A percentile compares a stretch with the other conserved stretches of the same genome.
Evolutionary conservation across 192 early-diverging fungal genomes (phyloP).

Genomic region (Neocallimastix lanati): DNA sequence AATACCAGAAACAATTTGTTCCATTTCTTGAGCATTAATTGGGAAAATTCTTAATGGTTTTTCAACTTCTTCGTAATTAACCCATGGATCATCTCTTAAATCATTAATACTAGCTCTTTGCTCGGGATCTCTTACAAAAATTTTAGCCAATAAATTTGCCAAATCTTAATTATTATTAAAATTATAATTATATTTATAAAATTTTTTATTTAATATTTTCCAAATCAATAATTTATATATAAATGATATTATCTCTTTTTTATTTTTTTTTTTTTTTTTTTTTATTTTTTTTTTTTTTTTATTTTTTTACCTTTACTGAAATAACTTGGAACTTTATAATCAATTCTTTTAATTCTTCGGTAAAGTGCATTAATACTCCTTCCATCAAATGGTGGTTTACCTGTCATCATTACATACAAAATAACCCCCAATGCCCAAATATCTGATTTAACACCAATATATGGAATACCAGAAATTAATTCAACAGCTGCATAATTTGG

Average conservation of each 20-base stretch:
- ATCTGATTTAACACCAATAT: constrained; percentile 39
- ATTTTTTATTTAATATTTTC: too few species aligned
- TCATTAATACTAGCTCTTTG: constrained; percentile 28
- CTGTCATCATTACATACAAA: constrained; percentile 38
- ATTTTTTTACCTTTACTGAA: constrained; percentile 21
- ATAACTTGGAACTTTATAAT: constrained; percentile 37
- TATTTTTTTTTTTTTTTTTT: too few species aligned
- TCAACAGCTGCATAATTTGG: constrained; percentile 46
- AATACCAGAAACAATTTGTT: neutral
- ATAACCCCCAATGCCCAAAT: constrained; percentile 55
- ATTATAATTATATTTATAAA: too few species aligned
- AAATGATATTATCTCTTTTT: too few species aligned
- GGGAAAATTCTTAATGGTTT: constrained; percentile 8
- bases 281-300: neutral
- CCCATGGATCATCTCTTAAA: constrained; percentile 28
- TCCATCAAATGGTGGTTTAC: constrained; percentile 31
- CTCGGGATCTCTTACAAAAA: constrained; percentile 34
- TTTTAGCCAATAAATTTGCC: constrained; percentile 18
- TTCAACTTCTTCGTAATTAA: constrained; percentile 33
- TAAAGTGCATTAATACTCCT: constrained; percentile 28
- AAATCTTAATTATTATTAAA: too few species aligned
- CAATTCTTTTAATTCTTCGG: constrained; percentile 33
- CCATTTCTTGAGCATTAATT: neutral
- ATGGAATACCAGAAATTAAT: constrained; percentile 38
- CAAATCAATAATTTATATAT: too few species aligned